Evolutionary conservation across 768 basidiomycete genomes (phyloP).

Genomic region (Mrakia frigida): DNA sequence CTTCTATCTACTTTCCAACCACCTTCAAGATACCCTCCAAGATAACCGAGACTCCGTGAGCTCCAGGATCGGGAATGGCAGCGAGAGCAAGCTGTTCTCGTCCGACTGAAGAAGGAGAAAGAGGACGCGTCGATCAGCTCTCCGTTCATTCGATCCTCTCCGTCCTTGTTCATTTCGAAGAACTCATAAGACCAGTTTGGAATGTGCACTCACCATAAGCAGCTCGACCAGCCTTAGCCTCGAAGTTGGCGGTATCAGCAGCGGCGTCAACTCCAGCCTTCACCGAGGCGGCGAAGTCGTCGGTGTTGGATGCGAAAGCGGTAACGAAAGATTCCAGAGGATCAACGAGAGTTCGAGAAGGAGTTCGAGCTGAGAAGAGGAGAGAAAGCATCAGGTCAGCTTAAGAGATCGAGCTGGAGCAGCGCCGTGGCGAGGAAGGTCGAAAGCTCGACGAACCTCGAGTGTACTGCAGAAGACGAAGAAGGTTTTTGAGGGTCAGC

Average conservation of each 20-base stretch:
- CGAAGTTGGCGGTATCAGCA: slow-evolving; percentile 64
- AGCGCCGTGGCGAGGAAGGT: too few species aligned
- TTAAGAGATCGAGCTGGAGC: background rate
- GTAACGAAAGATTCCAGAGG: slow-evolving; percentile 73
- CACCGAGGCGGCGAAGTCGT: slow-evolving; percentile 54
- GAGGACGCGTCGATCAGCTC: background rate
- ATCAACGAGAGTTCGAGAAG: slow-evolving; percentile 88
- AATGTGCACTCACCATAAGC: slow-evolving; percentile 55
- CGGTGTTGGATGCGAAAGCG: slow-evolving; percentile 45
- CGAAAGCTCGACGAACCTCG: too few species aligned
- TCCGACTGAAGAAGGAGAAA: background rate
- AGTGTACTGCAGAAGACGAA: too few species aligned
- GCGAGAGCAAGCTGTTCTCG: slow-evolving; percentile 52
- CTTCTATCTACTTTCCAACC: background rate
- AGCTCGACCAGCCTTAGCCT: slow-evolving; percentile 81
- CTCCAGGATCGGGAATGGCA: slow-evolving; percentile 78
- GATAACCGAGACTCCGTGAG: slow-evolving; percentile 63
- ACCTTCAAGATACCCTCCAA: slow-evolving; percentile 26
- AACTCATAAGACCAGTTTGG: too few species aligned
- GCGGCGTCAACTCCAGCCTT: slow-evolving; percentile 61
- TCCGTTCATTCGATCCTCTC: background rate
- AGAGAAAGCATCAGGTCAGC: background rate
- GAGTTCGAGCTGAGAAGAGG: slow-evolving; percentile 61
- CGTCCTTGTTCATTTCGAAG: too few species aligned
- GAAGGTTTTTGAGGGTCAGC: too few species aligned